Conservation (phyloP, 1,139 yeast genomes). For the Taphrina populina region DNA sequence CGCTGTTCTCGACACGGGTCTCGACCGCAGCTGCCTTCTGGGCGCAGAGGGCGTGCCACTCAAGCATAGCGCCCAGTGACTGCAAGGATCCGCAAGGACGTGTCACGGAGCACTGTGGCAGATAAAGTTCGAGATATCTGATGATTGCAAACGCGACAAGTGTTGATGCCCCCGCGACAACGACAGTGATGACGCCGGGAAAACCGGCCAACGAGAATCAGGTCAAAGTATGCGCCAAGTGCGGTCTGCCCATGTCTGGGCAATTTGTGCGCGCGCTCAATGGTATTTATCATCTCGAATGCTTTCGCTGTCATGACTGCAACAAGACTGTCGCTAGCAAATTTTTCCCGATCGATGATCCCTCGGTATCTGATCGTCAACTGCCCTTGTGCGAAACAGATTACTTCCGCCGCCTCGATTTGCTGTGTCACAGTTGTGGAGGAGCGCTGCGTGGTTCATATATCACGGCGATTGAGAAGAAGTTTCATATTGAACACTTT, state of each 20-base stretch:
- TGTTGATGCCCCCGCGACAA: too few species aligned
- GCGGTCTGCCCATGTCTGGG: slow-evolving; percentile 22
- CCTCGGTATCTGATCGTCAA: slow-evolving; percentile 46
- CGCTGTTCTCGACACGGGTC: too few species aligned
- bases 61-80: too few species aligned
- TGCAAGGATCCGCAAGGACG: too few species aligned
- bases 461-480: slow-evolving; percentile 86
- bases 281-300: slow-evolving; percentile 36
- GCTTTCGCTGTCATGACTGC: slow-evolving; percentile 38
- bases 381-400: slow-evolving; percentile 91
- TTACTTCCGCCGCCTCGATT: slow-evolving; percentile 77
- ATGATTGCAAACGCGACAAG: too few species aligned
- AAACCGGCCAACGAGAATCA: too few species aligned
- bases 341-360: slow-evolving; percentile 51
- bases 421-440: slow-evolving; percentile 81
- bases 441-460: slow-evolving; percentile 88
- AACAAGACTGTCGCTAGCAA: slow-evolving; percentile 45
- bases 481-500: slow-evolving; percentile 93
- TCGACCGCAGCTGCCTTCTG: too few species aligned
- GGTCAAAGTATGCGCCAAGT: slow-evolving; percentile 11
- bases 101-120: too few species aligned
- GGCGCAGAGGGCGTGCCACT: too few species aligned
- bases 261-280: slow-evolving; percentile 36
- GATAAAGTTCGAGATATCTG: too few species aligned
- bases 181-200: too few species aligned